Base-by-base conservation (phyloP, 176 grass and related monocot genomes). In the Canna indica region DNA sequence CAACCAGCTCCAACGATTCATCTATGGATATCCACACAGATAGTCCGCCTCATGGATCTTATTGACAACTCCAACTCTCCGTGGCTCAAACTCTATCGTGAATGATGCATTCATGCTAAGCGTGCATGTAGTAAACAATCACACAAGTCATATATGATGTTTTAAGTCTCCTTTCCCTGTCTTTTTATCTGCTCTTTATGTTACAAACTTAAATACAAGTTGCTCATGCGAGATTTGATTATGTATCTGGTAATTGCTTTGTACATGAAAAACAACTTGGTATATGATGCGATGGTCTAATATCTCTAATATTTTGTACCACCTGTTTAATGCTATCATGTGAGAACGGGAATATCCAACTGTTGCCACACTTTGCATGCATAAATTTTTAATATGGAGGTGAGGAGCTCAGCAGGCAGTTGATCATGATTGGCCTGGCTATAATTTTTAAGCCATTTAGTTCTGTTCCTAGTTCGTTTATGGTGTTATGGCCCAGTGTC, bases 11-110 rank as follows among this genome's bases (percentile, higher is more conserved):
- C 1, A 66, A 60, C 16, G 80, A 73, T 25, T 29, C 60, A 20
- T 45, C 70, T 30, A 81, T 83, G 85, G 85, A 78, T 58, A 87
- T 85, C 73, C 80, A 81, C 33, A 13, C 64, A 32, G 50, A 69
- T 39, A 69, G 35, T 25, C 75, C 64, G 25, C 44, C 68, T 9
- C 68, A 52, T 50, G 41, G 26, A 44, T 47, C 41, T 47, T 69
- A 70, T 32, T 48, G 36, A 14, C 5, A 25, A 41, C 14, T 16
- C 32, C 35, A 9, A n/a, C 26, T 62, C 41, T 44, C 41, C 41
- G 9, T 4, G 7, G 41, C 9, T 44, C 41, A 11, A 44, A 44
- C 41, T 2, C 4, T n/a, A n/a, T n/a, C n/a, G n/a, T n/a, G n/a
- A n/a, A n/a, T n/a, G n/a, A n/a, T n/a, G n/a, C n/a, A n/a, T n/a